Base-by-base conservation (phyloP, 805 yeast genomes). In the Cyberlindnera lachancei region DNA sequence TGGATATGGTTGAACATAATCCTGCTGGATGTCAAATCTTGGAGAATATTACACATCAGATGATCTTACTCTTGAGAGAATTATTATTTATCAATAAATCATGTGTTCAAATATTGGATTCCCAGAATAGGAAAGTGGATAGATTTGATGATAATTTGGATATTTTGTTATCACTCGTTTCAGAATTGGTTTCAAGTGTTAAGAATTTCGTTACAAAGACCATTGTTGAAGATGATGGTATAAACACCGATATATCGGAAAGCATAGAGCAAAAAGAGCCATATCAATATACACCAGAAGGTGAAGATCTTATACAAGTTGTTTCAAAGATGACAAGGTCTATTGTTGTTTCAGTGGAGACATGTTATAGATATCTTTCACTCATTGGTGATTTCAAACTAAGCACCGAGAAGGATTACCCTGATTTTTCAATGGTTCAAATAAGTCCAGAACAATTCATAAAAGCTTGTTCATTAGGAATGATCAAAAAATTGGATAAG, bases 1-100 rank as follows among this genome's bases (percentile, higher is more conserved):
- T 83, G 41, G 92, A 83, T 52, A 63, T 83, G 54, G 73, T 82
- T 22, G 92, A 83, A 48, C 80, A 77, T 44, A 82, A 81, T 49
- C 67, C 75, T 4, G 63, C 63, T 13, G 90, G 90, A 3, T 76
- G 86, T 48, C 79, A 78, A 41, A 53, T 75, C 6, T 53, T 83
- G 33, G 88, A 82, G 45, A 64, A 68, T 13, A 59, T 83, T 12
- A 71, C 77, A 3, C 83, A 79, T 44, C 92, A 83, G 44, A 66
- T 82, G 26, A 78, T 79, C 31, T 52, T 80, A 19, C 52, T 82
- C 14, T 55, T 79, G 27, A 61, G 80, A 46, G 94, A 83, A 46
- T 52, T 79, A 21, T 58, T 76, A 15, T 74, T 70, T 47, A 73
- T 77, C 18, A 73, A 79, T 18, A 75, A 74, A 41, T 56, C 66